Percentiles rank a stretch among this genome's conserved stretches.
Conservation (phyloP, 2,329 filamentous ascomycete species). For the Neurospora crassa region DNA sequence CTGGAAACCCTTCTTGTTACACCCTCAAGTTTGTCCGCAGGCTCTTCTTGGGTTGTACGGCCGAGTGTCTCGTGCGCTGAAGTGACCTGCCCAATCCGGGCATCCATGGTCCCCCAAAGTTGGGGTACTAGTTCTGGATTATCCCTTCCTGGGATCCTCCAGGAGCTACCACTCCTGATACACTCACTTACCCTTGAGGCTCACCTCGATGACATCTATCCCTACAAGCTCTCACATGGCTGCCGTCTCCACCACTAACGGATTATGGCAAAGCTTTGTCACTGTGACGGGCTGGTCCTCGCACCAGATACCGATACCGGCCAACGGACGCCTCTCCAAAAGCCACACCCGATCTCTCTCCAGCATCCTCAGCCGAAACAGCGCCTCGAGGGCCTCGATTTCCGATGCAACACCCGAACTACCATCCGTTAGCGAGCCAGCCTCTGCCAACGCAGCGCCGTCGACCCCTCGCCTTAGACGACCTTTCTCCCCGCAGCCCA, state of each 20-base stretch:
- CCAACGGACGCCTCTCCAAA: conserved; percentile 19
- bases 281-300: conserved; percentile 19
- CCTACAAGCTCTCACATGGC: conserved; percentile 10
- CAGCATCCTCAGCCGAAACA: conserved; percentile 30
- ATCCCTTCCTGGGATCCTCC: background rate
- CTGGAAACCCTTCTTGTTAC: background rate
- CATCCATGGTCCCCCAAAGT: background rate
- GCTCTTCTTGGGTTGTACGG: background rate
- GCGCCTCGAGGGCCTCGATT: background rate
- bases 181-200: background rate
- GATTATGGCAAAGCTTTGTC: conserved; percentile 18
- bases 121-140: background rate
- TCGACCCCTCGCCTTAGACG: conserved; percentile 14
- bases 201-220: background rate
- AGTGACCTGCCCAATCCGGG: background rate
- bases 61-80: background rate
- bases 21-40: background rate
- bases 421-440: background rate
- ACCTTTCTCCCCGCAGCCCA: conserved; percentile 19
- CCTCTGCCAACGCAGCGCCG: background rate
- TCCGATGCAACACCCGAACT: background rate
- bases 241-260: conserved; percentile 12
- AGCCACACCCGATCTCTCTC: conserved; percentile 46
- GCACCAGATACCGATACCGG: conserved; percentile 12
- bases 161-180: background rate